Evolutionary conservation across 2,329 filamentous ascomycete species (phyloP).

Genomic region (Trichocomaceae sp.): DNA sequence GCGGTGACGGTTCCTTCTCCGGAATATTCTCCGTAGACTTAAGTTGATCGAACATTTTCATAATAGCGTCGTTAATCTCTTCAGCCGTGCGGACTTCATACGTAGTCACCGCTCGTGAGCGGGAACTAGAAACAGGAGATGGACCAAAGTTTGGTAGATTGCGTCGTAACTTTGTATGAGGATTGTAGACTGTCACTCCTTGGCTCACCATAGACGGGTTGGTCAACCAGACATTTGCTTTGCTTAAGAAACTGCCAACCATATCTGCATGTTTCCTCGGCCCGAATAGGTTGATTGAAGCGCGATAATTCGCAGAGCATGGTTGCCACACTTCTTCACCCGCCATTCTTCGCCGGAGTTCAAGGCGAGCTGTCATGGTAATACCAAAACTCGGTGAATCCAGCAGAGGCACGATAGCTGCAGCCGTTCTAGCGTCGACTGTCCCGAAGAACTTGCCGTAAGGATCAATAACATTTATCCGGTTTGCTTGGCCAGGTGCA

Average conservation of each 20-base stretch:
- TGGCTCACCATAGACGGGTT: slow-evolving; percentile 60
- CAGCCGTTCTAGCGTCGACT: slow-evolving; percentile 62
- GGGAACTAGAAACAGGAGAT: slow-evolving; percentile 18
- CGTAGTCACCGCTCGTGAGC: slow-evolving; percentile 23
- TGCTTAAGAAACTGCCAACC: slow-evolving; percentile 63
- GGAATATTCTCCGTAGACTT: slow-evolving; percentile 69
- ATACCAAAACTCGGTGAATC: slow-evolving; percentile 59
- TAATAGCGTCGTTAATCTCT: slow-evolving; percentile 77
- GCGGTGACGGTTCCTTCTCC: slow-evolving; percentile 58
- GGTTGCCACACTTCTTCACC: slow-evolving; percentile 60
- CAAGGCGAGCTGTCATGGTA: slow-evolving; percentile 66
- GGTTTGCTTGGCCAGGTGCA: slow-evolving; percentile 48
- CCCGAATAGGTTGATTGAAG: slow-evolving; percentile 75
- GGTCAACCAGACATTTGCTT: slow-evolving; percentile 60
- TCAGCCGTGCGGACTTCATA: slow-evolving; percentile 62
- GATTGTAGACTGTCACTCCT: slow-evolving; percentile 68
- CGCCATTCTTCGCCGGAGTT: slow-evolving; percentile 55
- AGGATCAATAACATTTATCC: slow-evolving; percentile 68
- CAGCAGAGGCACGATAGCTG: slow-evolving; percentile 64
- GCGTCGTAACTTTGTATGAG: slow-evolving; percentile 54
- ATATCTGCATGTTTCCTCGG: slow-evolving; percentile 57
- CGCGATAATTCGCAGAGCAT: slow-evolving; percentile 54
- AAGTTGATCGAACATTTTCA: slow-evolving; percentile 81
- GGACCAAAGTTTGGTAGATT: slow-evolving; percentile 29
- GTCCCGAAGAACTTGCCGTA: slow-evolving; percentile 65